Evolutionary conservation across 169 alveolate species (phyloP).

Genomic region (Theileria luwenshuni): DNA sequence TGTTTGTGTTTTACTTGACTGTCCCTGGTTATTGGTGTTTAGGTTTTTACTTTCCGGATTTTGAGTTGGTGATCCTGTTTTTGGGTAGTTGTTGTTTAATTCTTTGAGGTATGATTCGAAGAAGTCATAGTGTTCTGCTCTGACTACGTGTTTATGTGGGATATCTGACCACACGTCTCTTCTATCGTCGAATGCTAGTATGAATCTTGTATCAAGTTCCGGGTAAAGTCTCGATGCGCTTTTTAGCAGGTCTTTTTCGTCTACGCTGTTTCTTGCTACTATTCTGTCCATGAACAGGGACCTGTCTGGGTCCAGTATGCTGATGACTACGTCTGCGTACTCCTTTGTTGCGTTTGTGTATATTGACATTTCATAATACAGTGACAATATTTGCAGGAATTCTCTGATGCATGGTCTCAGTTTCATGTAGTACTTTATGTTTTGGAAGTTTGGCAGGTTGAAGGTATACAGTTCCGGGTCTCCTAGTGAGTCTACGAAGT

Average conservation of each 20-base stretch:
- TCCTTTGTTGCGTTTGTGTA: conserved; percentile 91
- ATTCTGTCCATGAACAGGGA: conserved; percentile 86
- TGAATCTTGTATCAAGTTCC: conserved; percentile 81
- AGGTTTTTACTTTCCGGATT: conserved; percentile 40
- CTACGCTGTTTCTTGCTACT: conserved; percentile 84
- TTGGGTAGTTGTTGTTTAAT: conserved; percentile 65
- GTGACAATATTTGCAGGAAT: conserved; percentile 81
- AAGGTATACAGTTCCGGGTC: conserved; percentile 89
- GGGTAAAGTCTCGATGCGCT: conserved; percentile 80
- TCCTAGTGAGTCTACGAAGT: conserved; percentile 84
- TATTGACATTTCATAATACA: conserved; percentile 86
- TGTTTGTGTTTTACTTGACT: conserved; percentile 5
- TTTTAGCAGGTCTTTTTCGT: conserved; percentile 82
- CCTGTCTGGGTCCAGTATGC: conserved; percentile 89
- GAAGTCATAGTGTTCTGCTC: conserved; percentile 89
- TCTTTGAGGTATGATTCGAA: conserved; percentile 78
- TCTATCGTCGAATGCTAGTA: conserved; percentile 89
- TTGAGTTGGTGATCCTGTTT: conserved; percentile 30
- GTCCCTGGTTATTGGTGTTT: conserved; percentile 47
- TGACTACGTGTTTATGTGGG: conserved; percentile 86
- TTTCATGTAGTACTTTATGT: conserved; percentile 84
- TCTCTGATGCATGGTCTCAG: conserved; percentile 88
- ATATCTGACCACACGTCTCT: conserved; percentile 88
- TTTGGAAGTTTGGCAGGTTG: conserved; percentile 83
- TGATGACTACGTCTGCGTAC: conserved; percentile 89